phyloP scores from a whole-genome alignment of 495 filamentous ascomycete species.

The Neurospora sp. region DNA sequence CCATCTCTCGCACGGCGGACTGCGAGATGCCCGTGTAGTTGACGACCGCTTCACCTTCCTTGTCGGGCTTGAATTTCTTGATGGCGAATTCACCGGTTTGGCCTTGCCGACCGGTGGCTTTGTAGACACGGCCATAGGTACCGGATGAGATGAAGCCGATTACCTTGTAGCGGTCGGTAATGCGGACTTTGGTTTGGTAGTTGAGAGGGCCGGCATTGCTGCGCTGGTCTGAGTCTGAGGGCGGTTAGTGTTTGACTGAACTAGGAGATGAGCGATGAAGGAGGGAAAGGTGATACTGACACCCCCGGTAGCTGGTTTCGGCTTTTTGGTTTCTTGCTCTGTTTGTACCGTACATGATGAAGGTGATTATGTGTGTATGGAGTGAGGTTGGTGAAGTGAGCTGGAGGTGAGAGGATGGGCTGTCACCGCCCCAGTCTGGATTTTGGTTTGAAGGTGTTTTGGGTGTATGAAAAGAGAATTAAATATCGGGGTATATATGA shows the following conservation, averaged over 20 bases:
- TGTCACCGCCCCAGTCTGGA: background rate
- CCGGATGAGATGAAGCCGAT: constrained; percentile 97
- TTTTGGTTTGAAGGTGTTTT: background rate
- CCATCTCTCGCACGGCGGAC: constrained; percentile 95
- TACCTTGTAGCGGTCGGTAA: constrained; percentile 87
- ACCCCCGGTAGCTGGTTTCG: constrained; percentile 15
- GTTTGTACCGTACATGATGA: constrained; percentile 12
- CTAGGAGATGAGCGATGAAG: background rate
- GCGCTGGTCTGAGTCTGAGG: constrained; percentile 37
- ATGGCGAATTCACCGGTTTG: constrained; percentile 80
- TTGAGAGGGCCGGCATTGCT: constrained; percentile 30
- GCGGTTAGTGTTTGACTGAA: background rate
- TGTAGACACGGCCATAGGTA: constrained; percentile 99
- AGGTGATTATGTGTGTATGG: background rate
- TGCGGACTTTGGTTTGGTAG: constrained; percentile 80
- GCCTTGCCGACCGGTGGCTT: constrained; percentile 69
- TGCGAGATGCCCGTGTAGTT: constrained; percentile 98
- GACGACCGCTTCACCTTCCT: constrained; percentile 77
- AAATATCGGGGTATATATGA: too few species aligned
- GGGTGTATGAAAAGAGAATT: too few species aligned
- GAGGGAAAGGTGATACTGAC: constrained; percentile 12
- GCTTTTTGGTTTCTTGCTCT: constrained; percentile 10
- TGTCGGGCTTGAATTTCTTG: constrained; percentile 99
- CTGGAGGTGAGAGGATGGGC: background rate
- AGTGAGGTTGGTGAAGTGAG: background rate